phyloP scores from a whole-genome alignment of 2,329 filamentous ascomycete genomes.

The Penicillium sp. region DNA sequence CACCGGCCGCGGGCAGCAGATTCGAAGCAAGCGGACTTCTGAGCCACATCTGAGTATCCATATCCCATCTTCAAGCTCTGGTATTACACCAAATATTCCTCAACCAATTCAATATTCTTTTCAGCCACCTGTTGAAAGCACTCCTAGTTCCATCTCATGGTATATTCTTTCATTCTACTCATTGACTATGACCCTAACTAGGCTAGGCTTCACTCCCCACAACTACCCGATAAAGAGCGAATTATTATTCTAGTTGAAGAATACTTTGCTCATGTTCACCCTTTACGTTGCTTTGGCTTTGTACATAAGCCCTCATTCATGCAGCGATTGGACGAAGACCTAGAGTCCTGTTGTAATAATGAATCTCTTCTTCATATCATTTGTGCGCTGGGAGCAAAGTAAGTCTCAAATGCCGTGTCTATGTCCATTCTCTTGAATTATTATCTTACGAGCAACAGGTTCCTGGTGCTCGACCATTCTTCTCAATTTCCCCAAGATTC shows the following conservation, averaged over 20 bases:
- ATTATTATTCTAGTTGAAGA: constrained; percentile 17
- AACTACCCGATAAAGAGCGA: constrained; percentile 12
- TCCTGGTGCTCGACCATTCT: constrained; percentile 9
- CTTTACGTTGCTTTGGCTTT: constrained; percentile 28
- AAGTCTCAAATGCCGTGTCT: background rate
- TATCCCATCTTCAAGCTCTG: background rate
- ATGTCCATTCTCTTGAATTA: background rate
- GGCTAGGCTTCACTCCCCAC: constrained; percentile 8
- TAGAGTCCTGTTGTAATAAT: constrained; percentile 11
- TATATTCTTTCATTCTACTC: background rate
- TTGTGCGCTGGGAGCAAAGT: constrained; percentile 27
- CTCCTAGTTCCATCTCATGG: background rate
- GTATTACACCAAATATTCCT: background rate
- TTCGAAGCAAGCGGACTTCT: background rate
- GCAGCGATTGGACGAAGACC: constrained; percentile 24
- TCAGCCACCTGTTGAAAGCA: background rate
- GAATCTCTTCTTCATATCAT: constrained; percentile 25
- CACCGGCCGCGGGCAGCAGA: background rate
- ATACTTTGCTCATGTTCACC: constrained; percentile 30
- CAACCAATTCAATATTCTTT: background rate
- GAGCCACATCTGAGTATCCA: background rate
- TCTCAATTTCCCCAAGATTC: constrained; percentile 6
- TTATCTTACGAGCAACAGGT: constrained; percentile 1
- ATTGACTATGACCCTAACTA: background rate
- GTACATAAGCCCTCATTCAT: constrained; percentile 30